These are phyloP conservation scores for Scedosporium apiospermum DNA, from an alignment of 2,329 filamentous ascomycete genomes.

Conservation along the genomic window DNA sequence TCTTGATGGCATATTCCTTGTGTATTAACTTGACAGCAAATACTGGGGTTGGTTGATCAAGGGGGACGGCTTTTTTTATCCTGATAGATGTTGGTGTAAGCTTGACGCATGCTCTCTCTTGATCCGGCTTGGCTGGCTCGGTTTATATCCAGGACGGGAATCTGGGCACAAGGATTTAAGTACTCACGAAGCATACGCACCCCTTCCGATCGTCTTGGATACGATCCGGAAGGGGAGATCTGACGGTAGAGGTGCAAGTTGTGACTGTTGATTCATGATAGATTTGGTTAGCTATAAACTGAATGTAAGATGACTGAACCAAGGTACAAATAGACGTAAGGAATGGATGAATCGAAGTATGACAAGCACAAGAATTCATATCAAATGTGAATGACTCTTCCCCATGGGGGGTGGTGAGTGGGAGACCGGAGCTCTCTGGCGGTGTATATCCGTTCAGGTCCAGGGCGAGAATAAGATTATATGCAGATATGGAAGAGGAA, in stretches of 20 bases:
- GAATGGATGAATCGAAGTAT: no score
- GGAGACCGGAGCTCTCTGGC: no score
- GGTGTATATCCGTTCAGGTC: no score
- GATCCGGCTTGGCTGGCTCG: no score
- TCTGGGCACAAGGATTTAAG: neutral
- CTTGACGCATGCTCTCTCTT: neutral
- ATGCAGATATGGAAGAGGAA: no score
- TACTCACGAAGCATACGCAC: slow-evolving; percentile 88
- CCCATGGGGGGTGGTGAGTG: no score
- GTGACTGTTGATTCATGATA: slow-evolving; percentile 50
- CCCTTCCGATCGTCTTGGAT: slow-evolving; percentile 92
- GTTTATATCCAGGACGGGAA: neutral
- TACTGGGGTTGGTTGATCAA: slow-evolving; percentile 58
- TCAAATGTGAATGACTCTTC: no score
- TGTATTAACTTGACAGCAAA: slow-evolving; percentile 99
- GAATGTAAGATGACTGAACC: no score
- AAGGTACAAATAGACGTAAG: no score
- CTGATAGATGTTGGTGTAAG: slow-evolving; percentile 31
- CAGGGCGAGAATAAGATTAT: no score
- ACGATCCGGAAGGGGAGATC: slow-evolving; percentile 89
- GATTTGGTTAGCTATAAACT: no score
- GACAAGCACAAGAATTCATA: no score
- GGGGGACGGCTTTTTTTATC: slow-evolving; percentile 85
- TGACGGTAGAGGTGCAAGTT: slow-evolving; percentile 74
- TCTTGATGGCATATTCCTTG: slow-evolving; percentile 84